Evolutionary conservation across 1,284 basidiomycete species (phyloP), one percentile per base, ranked within the genome.

Genomic region (Thecaphora frezii): DNA sequence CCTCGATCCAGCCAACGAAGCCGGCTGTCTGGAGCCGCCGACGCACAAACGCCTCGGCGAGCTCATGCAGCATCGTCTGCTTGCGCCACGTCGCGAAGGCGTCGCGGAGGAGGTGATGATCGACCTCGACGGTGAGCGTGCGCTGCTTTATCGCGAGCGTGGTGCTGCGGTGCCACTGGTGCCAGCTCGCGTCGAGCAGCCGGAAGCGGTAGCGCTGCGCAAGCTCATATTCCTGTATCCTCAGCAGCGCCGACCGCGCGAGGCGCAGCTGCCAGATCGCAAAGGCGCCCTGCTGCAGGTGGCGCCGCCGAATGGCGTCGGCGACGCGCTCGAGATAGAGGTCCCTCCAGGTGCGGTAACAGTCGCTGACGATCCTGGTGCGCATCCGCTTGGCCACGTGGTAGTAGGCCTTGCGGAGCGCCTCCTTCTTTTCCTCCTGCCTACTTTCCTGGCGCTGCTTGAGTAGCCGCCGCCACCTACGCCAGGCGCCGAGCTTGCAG

Each of bases 221-320:
- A 9, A 36, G 5, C 33, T 36, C 33, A 16, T 14, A 18, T 14
- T 36, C 33, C 10, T 12, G 33, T 14, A 16, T 16, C 7, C 7
- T 4, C 12, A 36, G 33, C 12, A 14, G 4, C 7, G 33, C 8
- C 12, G 33, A 36, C 3, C 33, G 33, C 12, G 10, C 33, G 7
- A 36, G 43, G 1, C 48, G 54, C 40, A 69, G 51, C 41, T 62
- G 58, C 69, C 69, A 71, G 2, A 66, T 39, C 2, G 62, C 63
- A 30, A 71, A 55, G 8, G 66, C 62, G 1, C 66, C 69, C 5
- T 50, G 51, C 16, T 59, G 56, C 14, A 71, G 48, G 40, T 69
- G 66, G 8, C 46, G 48, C 3, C 36, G 45, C 37, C 66, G 58
- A 5, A 71, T 36, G 10, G 26, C 30, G 23, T 57, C 49, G 9